Conservation (phyloP, 2,329 filamentous ascomycete species). For the Apiospora malaysiana region DNA sequence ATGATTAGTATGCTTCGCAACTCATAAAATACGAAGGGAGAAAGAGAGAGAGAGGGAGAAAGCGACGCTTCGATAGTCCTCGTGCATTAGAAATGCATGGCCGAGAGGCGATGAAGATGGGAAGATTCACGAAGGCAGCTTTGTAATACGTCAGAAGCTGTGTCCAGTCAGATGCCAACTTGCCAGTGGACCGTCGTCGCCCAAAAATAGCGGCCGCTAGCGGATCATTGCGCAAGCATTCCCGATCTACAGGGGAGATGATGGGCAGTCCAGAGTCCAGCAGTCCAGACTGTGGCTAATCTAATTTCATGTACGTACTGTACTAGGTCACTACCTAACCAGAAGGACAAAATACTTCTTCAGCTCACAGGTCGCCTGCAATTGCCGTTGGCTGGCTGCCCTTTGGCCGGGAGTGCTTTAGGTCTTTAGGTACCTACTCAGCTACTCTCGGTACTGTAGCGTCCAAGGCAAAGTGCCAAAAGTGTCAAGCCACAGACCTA, state of each 20-base stretch:
- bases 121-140: constrained; percentile 38
- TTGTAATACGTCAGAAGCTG: constrained; percentile 47
- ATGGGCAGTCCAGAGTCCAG: too few relatives aligned
- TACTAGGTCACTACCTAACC: neutral
- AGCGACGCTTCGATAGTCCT: neutral
- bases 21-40: neutral
- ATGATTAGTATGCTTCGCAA: neutral
- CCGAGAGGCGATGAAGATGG: neutral
- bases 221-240: constrained; percentile 14
- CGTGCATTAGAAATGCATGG: constrained; percentile 12
- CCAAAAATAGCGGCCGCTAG: constrained; percentile 14
- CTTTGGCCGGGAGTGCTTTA: too few relatives aligned
- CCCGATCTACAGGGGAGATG: constrained; percentile 9
- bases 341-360: too few relatives aligned
- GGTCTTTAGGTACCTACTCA: too few relatives aligned
- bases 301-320: too few relatives aligned
- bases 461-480: neutral
- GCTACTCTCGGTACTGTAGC: neutral
- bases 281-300: neutral
- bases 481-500: neutral
- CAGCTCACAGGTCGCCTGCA: neutral
- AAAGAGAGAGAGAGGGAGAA: too few relatives aligned
- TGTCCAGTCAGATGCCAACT: neutral
- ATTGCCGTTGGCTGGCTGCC: neutral
- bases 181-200: neutral